Conservation (phyloP, 257 asterid species). For the Solanum bulbocastanum region DNA sequence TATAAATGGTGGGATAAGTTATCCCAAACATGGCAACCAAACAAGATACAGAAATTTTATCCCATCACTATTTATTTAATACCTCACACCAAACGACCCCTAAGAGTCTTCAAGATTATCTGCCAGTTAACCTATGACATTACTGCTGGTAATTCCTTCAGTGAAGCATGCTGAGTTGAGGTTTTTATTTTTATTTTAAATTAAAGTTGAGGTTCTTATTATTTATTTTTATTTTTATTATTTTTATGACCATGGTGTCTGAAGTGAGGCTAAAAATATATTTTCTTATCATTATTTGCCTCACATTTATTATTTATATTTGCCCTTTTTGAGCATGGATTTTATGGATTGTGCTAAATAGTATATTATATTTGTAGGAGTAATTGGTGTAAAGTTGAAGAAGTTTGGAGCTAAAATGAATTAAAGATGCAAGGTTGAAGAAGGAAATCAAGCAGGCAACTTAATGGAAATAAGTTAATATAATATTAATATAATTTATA, state of each 20-base stretch:
- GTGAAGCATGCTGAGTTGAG: background rate
- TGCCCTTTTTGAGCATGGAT: background rate
- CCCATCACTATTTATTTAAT: too few species aligned
- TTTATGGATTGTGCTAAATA: too few species aligned
- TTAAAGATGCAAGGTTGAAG: too few species aligned
- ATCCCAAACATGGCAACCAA: too few species aligned
- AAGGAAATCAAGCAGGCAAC: background rate
- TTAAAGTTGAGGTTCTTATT: background rate
- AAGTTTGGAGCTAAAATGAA: too few species aligned
- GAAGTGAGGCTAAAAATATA: background rate
- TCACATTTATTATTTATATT: background rate
- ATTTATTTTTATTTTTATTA: too few species aligned
- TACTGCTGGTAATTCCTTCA: background rate
- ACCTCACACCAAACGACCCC: too few species aligned
- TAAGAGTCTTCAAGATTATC: background rate
- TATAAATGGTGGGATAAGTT: too few species aligned
- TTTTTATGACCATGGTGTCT: background rate
- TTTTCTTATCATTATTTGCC: background rate
- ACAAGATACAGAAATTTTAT: too few species aligned
- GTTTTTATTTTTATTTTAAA: background rate
- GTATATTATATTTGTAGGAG: too few species aligned
- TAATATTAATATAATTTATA: too few species aligned
- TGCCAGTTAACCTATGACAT: background rate
- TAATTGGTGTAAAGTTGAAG: too few species aligned
- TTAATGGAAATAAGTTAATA: background rate